These are phyloP conservation scores for Triticum aestivum DNA, from an alignment of 176 grass and related monocot species.

Conservation along the genomic window DNA sequence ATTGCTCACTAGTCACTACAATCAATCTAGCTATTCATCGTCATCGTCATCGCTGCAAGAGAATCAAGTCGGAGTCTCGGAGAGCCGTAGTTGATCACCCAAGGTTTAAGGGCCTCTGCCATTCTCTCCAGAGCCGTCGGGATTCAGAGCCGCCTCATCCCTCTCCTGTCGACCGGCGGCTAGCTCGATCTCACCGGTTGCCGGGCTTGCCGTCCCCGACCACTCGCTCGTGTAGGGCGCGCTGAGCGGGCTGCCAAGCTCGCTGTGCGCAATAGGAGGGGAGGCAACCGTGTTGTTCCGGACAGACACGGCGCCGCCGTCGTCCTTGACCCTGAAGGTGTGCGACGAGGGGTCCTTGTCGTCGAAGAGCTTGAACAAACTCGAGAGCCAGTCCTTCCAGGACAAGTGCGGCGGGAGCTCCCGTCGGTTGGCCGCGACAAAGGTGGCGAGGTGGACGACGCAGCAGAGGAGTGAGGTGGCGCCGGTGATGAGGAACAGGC, in stretches of 20 bases:
- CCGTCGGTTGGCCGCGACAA: constrained; percentile 18
- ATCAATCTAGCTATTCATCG: neutral
- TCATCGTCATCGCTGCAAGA: neutral
- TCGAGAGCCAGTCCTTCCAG: neutral
- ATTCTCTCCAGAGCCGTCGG: neutral
- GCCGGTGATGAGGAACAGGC: constrained; percentile 81
- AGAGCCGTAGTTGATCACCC: neutral
- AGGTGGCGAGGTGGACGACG: constrained; percentile 27
- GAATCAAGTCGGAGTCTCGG: neutral
- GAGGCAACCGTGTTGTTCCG: neutral
- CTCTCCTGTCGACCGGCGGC: neutral
- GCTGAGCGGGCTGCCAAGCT: constrained; percentile 18
- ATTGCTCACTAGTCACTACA: neutral
- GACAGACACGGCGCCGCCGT: neutral
- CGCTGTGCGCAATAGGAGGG: neutral
- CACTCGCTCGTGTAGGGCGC: neutral
- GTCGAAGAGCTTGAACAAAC: constrained; percentile 33
- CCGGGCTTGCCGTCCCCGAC: constrained; percentile 19
- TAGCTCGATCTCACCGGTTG: constrained; percentile 20
- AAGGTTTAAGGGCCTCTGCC: neutral
- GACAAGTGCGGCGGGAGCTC: neutral
- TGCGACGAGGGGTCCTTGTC: constrained; percentile 40
- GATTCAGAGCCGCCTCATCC: neutral
- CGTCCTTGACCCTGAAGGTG: constrained; percentile 34
- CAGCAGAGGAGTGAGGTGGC: constrained; percentile 42